Percentiles rank a stretch among this genome's conserved stretches.
Evolutionary conservation across 1,139 yeast genomes (phyloP).

Genomic region (Yamadazyma atlantica): DNA sequence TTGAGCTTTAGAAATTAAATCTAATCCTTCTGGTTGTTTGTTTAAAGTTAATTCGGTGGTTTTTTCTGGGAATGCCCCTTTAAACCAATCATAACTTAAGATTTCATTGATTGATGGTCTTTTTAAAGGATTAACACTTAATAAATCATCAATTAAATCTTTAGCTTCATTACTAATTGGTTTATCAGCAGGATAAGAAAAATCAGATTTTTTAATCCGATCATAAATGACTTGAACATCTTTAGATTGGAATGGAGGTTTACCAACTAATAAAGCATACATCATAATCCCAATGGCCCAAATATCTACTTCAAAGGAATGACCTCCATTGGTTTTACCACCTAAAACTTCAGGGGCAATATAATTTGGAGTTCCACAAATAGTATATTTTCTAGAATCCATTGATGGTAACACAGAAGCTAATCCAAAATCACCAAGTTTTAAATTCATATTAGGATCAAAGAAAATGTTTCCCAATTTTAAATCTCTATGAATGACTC

Average conservation of each 20-base stretch:
- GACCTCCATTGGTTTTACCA: constrained; percentile 78
- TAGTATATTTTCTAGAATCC: constrained; percentile 80
- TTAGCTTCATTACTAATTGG: constrained; percentile 72
- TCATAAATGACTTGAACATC: constrained; percentile 93
- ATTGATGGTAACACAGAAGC: constrained; percentile 78
- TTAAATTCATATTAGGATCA: constrained; percentile 88
- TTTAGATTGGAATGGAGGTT: constrained; percentile 96
- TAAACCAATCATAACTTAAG: constrained; percentile 80
- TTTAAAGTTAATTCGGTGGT: constrained; percentile 63
- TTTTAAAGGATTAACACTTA: constrained; percentile 73
- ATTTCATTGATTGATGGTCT: constrained; percentile 84
- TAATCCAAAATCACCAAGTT: constrained; percentile 94
- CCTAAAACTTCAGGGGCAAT: constrained; percentile 96
- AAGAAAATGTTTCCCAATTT: constrained; percentile 93
- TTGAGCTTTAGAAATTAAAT: constrained; percentile 54
- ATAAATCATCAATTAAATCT: constrained; percentile 65
- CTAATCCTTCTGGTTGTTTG: constrained; percentile 58
- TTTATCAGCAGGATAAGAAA: constrained; percentile 73
- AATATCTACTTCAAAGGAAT: constrained; percentile 89
- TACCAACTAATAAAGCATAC: constrained; percentile 86
- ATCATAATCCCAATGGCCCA: constrained; percentile 98
- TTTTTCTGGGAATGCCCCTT: constrained; percentile 78
- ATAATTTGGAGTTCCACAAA: constrained; percentile 97
- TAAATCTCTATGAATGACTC: constrained; percentile 94
- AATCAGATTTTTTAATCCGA: constrained; percentile 82